Conservation (phyloP, 768 basidiomycete species). For the Hericium alpestre region DNA sequence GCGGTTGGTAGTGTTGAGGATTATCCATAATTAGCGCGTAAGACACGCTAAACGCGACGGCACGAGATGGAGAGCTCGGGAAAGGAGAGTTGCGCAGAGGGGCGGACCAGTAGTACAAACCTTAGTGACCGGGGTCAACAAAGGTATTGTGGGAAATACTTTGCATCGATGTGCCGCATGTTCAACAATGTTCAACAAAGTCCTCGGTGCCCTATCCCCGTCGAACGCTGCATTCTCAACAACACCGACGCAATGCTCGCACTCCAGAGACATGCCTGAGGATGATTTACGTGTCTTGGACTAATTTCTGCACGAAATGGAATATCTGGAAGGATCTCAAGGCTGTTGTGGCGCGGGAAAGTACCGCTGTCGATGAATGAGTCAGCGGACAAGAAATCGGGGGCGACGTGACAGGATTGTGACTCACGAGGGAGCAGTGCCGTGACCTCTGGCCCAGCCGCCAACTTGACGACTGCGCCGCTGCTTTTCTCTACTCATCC, state of each 20-base stretch:
- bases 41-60: slow-evolving; percentile 4
- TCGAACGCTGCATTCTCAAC: too few relatives aligned
- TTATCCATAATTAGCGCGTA: slow-evolving; percentile 40
- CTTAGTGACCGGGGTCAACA: slow-evolving; percentile 5
- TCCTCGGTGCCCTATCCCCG: too few relatives aligned
- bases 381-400: too few relatives aligned
- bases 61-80: slow-evolving; percentile 1
- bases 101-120: slow-evolving; percentile 5
- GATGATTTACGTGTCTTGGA: too few relatives aligned
- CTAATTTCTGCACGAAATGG: too few relatives aligned
- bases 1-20: slow-evolving; percentile 70
- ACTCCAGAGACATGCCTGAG: too few relatives aligned
- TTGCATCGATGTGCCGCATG: slow-evolving; percentile 9
- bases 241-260: too few relatives aligned
- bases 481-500: background rate
- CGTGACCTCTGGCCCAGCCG: background rate
- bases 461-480: background rate
- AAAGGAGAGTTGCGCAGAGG: slow-evolving; percentile 6
- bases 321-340: too few relatives aligned
- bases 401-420: too few relatives aligned
- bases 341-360: too few relatives aligned
- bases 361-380: too few relatives aligned
- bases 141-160: slow-evolving; percentile 15
- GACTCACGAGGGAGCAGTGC: background rate
- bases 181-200: slow-evolving; percentile 7